These are phyloP conservation scores for Phytophthora sojae DNA, from an alignment of 352 stramenopile genomes.

Conservation along the genomic window DNA sequence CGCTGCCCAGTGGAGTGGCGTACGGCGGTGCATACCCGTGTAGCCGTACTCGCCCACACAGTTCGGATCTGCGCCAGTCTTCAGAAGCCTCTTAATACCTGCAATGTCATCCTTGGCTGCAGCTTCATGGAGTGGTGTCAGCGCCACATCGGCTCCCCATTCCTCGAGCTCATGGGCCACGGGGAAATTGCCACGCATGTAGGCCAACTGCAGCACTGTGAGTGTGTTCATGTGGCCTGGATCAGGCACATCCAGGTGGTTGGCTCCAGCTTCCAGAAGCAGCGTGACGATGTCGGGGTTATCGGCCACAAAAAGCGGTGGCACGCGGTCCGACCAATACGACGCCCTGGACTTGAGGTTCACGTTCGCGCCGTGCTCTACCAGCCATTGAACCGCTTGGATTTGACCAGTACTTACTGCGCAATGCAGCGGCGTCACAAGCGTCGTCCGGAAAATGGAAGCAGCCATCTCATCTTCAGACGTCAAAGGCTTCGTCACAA, in stretches of 20 bases:
- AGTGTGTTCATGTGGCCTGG: slow-evolving; percentile 75
- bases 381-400: slow-evolving; percentile 59
- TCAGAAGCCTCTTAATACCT: slow-evolving; percentile 56
- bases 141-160: slow-evolving; percentile 74
- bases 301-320: slow-evolving; percentile 74
- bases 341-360: slow-evolving; percentile 72
- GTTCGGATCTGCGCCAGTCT: slow-evolving; percentile 61
- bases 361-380: slow-evolving; percentile 61
- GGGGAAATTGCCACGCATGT: slow-evolving; percentile 71
- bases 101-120: slow-evolving; percentile 51
- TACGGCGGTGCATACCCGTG: slow-evolving; percentile 69
- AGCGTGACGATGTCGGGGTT: slow-evolving; percentile 71
- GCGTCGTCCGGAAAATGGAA: slow-evolving; percentile 74
- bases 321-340: slow-evolving; percentile 68
- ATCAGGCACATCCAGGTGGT: slow-evolving; percentile 74
- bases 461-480: slow-evolving; percentile 58
- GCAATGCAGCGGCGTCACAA: slow-evolving; percentile 76
- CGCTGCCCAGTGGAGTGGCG: slow-evolving; percentile 75
- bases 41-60: slow-evolving; percentile 78
- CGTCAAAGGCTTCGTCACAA: slow-evolving; percentile 58
- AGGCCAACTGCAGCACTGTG: slow-evolving; percentile 72
- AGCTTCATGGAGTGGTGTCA: slow-evolving; percentile 76
- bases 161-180: slow-evolving; percentile 71
- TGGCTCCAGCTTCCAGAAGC: slow-evolving; percentile 68
- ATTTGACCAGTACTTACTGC: slow-evolving; percentile 72